These are phyloP conservation scores for Tulasnella sp. DNA, from an alignment of 768 basidiomycete species.

Conservation along the genomic window DNA sequence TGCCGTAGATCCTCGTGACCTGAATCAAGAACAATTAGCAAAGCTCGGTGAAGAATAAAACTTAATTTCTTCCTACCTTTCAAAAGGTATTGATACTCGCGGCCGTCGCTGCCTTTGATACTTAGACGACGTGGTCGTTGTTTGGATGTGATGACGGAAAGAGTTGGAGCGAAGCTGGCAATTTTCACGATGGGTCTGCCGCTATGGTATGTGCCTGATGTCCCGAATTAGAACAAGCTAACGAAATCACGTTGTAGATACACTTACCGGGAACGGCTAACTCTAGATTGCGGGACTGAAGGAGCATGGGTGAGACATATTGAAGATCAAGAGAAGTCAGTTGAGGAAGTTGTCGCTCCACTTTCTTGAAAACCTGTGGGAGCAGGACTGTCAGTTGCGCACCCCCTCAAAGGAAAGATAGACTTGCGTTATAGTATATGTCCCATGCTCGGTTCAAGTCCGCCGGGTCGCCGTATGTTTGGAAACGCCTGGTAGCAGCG, in stretches of 20 bases:
- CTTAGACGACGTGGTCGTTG: constrained; percentile 88
- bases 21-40: constrained; percentile 34
- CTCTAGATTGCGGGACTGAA: constrained; percentile 85
- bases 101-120: constrained; percentile 84
- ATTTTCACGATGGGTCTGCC: constrained; percentile 82
- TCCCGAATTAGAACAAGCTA: background rate
- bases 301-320: constrained; percentile 90
- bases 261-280: constrained; percentile 87
- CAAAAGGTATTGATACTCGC: constrained; percentile 85
- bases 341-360: constrained; percentile 88
- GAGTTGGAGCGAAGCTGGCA: constrained; percentile 76
- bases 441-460: constrained; percentile 99
- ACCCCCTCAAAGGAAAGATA: constrained; percentile 32
- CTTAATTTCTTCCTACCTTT: constrained; percentile 58
- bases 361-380: constrained; percentile 84
- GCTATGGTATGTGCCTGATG: constrained; percentile 84
- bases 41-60: background rate
- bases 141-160: constrained; percentile 93
- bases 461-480: constrained; percentile 75
- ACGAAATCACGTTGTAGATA: background rate
- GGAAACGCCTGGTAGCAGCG: constrained; percentile 83
- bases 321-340: constrained; percentile 89
- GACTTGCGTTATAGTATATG: constrained; percentile 81
- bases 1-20: constrained; percentile 98
- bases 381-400: background rate